These are phyloP conservation scores for Botryosphaeria agaves DNA, from an alignment of 2,329 filamentous ascomycete genomes.

Conservation along the genomic window DNA sequence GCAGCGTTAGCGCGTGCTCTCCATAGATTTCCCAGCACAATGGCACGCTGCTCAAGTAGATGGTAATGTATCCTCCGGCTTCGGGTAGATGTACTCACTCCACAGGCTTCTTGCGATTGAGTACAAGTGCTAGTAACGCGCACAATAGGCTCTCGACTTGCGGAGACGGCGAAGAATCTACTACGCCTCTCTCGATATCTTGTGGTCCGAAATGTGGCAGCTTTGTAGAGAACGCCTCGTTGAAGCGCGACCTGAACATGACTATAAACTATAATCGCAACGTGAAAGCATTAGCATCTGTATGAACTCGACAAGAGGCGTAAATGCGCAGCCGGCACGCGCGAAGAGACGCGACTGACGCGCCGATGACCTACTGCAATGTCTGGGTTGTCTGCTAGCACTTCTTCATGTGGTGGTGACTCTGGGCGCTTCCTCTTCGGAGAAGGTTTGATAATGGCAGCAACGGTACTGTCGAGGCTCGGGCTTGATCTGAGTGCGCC, in stretches of 20 bases:
- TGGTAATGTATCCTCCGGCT: too few species aligned
- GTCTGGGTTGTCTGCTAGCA: constrained; percentile 76
- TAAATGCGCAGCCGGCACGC: constrained; percentile 1
- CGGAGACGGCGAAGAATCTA: constrained; percentile 61
- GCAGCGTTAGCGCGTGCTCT: not conserved
- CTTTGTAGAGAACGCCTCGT: constrained; percentile 74
- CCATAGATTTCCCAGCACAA: too few species aligned
- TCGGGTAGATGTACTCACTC: constrained; percentile 77
- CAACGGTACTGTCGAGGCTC: too few species aligned
- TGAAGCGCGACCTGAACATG: constrained; percentile 92
- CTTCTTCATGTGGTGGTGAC: constrained; percentile 80
- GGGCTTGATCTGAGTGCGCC: not conserved
- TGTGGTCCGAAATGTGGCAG: constrained; percentile 83
- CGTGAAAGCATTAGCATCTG: constrained; percentile 7
- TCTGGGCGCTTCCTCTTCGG: constrained; percentile 59
- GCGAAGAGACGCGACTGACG: constrained; percentile 20
- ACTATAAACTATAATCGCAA: constrained; percentile 62
- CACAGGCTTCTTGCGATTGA: constrained; percentile 97
- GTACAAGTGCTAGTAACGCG: constrained; percentile 66
- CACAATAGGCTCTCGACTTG: constrained; percentile 80
- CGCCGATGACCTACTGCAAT: constrained; percentile 59
- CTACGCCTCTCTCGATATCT: constrained; percentile 78
- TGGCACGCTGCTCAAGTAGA: too few species aligned
- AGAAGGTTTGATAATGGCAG: too few species aligned
- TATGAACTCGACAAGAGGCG: constrained; percentile 19